phyloP scores from a whole-genome alignment of 768 basidiomycete species.

The Albatrellus ellisii region DNA sequence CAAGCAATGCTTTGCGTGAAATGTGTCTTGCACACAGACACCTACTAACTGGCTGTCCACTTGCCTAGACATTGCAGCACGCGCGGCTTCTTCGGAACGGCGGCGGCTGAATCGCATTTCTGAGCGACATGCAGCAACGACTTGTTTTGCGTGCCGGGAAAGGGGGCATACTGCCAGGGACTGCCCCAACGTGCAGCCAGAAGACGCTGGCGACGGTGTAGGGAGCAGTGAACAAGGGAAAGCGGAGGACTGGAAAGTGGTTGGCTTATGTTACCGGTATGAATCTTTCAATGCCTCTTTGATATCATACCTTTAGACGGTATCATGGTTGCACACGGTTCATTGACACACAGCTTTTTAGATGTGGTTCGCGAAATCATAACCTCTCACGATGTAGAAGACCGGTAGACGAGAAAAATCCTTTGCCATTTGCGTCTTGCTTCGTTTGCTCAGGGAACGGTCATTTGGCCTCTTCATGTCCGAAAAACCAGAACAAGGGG shows the following conservation, averaged over 20 bases:
- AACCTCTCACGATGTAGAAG: conserved; percentile 69
- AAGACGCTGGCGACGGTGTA: conserved; percentile 14
- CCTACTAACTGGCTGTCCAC: too few species aligned
- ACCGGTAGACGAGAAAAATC: conserved; percentile 43
- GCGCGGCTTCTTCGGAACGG: conserved; percentile 32
- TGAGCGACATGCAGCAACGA: conserved; percentile 42
- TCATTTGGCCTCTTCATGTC: conserved; percentile 77
- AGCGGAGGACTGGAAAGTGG: conserved; percentile 41
- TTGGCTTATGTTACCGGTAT: conserved; percentile 35
- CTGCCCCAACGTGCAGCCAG: conserved; percentile 41
- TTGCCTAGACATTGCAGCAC: conserved; percentile 12
- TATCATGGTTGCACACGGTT: background rate
- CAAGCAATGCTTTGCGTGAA: background rate
- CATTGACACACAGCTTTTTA: conserved; percentile 18
- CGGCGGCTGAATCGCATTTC: conserved; percentile 53
- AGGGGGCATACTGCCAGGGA: conserved; percentile 75
- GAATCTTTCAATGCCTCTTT: background rate
- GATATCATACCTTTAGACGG: background rate
- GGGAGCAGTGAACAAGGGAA: conserved; percentile 22
- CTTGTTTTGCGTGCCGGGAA: conserved; percentile 80
- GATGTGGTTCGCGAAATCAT: conserved; percentile 75
- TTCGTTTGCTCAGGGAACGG: conserved; percentile 81
- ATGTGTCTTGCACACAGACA: conserved; percentile 3
- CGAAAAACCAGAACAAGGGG: conserved; percentile 65
- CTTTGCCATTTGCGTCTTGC: conserved; percentile 82